Evolutionary conservation across 352 stramenopile genomes (phyloP), one percentile per base, ranked within the genome.

Genomic region (Globisporangium polare): DNA sequence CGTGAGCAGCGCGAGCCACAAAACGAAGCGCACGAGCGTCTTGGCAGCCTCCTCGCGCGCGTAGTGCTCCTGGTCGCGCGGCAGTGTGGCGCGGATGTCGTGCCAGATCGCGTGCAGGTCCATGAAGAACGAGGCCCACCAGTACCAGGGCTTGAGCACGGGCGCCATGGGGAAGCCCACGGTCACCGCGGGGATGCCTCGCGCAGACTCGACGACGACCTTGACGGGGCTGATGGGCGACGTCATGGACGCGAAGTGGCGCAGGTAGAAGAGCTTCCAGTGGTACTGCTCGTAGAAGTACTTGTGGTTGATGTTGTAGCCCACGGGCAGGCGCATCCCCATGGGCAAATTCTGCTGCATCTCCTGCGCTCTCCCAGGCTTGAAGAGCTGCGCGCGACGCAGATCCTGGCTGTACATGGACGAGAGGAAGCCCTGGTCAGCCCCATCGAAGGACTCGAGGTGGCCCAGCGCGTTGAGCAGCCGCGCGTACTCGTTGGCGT

Each of bases 231-330:
- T 92, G 64, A 94, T 92, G 2, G 83, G 79, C 20, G 85, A 94
- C 57, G 86, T 94, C 80, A 96, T 92, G 27, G 83, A 91, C 27
- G 85, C 83, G 61, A 95, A 95, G 61, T 94, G 86, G 13, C 77
- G 76, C 53, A 92, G 63, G 55, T 90, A 92, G 53, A 91, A 96
- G 13, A 96, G 60, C 65, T 91, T 94, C 86, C 86, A 94, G 67
- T 94, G 78, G 66, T 94, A 94, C 72, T 93, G 83, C 55, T 94
- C 86, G 67, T 91, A 94, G 58, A 87, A 93, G 62, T 92, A 96
- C 74, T 95, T 95, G 77, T 96, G 86, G 71, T 96, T 95, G 74
- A 94, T 94, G 63, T 96, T 96, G 71, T 94, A 96, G 20, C 83
- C 85, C 51, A 96, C 87, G 5, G 86, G 78, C 9, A 96, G 70